A percentile compares a stretch with the other conserved stretches of the same genome.
phyloP scores from a whole-genome alignment of 768 basidiomycete genomes.

The Leccinellum luteum region DNA sequence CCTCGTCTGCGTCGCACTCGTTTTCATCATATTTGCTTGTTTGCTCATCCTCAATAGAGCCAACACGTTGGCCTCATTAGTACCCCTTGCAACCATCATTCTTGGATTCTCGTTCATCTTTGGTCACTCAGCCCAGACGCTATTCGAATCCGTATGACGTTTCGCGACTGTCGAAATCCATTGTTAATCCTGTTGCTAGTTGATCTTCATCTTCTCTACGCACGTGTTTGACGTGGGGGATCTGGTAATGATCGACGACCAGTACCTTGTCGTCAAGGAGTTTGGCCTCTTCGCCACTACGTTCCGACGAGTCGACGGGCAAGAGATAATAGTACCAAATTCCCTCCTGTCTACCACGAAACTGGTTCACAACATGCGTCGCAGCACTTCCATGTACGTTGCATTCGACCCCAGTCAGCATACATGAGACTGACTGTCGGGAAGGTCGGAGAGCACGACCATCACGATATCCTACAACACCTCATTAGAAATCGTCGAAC shows the following conservation, averaged over 20 bases:
- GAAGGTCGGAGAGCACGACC: slow-evolving; percentile 66
- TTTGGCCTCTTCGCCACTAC: slow-evolving; percentile 80
- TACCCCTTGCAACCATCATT: slow-evolving; percentile 76
- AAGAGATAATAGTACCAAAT: slow-evolving; percentile 78
- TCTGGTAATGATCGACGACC: slow-evolving; percentile 71
- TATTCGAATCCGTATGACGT: slow-evolving; percentile 68
- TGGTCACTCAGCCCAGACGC: slow-evolving; percentile 73
- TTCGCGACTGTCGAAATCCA: not conserved
- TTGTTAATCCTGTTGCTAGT: slow-evolving; percentile 35
- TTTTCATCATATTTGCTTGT: slow-evolving; percentile 64
- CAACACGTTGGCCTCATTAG: slow-evolving; percentile 67
- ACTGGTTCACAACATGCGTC: slow-evolving; percentile 74
- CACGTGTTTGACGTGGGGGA: slow-evolving; percentile 87
- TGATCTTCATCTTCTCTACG: slow-evolving; percentile 83
- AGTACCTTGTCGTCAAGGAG: slow-evolving; percentile 53
- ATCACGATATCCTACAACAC: slow-evolving; percentile 68
- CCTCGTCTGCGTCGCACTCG: slow-evolving; percentile 53
- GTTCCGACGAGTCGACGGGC: slow-evolving; percentile 77
- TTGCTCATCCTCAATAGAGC: slow-evolving; percentile 71
- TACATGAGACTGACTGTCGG: slow-evolving; percentile 5
- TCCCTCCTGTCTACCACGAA: slow-evolving; percentile 67
- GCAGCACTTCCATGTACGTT: slow-evolving; percentile 69
- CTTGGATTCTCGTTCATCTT: slow-evolving; percentile 86
- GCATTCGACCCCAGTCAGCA: not conserved
- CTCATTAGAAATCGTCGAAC: slow-evolving; percentile 66